Base-by-base conservation (phyloP, 1,284 basidiomycete species). In the Papiliotrema nemorosa region DNA sequence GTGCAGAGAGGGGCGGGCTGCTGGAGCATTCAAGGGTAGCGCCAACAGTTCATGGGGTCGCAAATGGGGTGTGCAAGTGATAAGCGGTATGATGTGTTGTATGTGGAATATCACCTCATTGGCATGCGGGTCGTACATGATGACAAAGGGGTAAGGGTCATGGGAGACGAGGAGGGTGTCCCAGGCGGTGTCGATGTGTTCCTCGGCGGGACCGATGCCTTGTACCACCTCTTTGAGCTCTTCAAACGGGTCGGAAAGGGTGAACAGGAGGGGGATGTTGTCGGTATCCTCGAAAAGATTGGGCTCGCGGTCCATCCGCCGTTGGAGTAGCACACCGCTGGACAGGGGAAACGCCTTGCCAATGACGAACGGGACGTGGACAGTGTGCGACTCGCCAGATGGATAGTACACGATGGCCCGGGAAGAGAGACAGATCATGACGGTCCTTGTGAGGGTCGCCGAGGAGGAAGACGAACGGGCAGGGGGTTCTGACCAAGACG, bases 361-460 rank as follows among this genome's bases (percentile, higher is more conserved):
- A 4, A 91, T 84, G 44, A 84, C 78, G 67, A 91, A 92, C 0
- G 90, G 90, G 0, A 93, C 73, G n/a, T 85, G 81, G 58, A 90
- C 84, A 0, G 84, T 85, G 63, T 85, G 84, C 61, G 88, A 84
- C 33, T 82, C 72, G 2, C 90, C 90, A 47, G 85, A 84, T 47
- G 81, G 76, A 47, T 86, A 78, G 64, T 84, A 88, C 39, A 92
- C 81, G 63, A 83, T 84, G 37, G 84, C 86, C 26, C 85, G 80
- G 59, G 81, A 84, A 35, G 86, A 80, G 20, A 92, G 76, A 64
- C 93, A 88, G 36, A 94, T 78, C 64, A 88, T 89, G 1, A 90
- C 78, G 2, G 82, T 85, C 77, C 82, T 66, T 20, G 42, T 60
- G 38, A 63, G 61, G 33, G 44, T 16, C 5, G 29, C 29, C 3